Base-by-base conservation (phyloP, 495 filamentous ascomycete species). In the Achaetomiella virescens region DNA sequence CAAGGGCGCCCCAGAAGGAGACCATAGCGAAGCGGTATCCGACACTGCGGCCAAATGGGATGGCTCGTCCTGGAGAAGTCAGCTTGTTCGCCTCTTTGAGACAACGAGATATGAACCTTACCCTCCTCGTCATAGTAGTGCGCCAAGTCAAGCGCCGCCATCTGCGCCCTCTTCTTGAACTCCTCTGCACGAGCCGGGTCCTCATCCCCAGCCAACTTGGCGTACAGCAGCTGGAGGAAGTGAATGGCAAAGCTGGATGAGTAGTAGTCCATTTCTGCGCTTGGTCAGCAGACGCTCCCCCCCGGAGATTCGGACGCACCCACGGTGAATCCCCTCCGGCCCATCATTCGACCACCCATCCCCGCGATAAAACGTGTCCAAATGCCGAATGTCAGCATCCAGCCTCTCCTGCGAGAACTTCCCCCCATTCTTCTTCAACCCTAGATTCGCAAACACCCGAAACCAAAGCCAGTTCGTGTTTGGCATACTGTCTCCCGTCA, bases 1-100 rank as follows among this genome's bases (percentile, higher is more conserved):
- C 88, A 27, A 89, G 66, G 8, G 87, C 84, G 22, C 85, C 85
- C 87, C 87, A 91, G 72, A 91, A 91, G 9, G 81, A 85, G 9
- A 83, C 83, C 85, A 90, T 90, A 27, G 87, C 88, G 66, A 89
- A 90, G 31, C 87, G 78, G 69, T 91, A 91, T 20, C 85, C 87
- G 42, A 90, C 80, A 21, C 82, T 86, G 14, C 88, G 78, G 21
- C 88, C 88, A 59, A 90, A 91, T 18, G 88, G 86, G 36, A 89
- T 86, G 6, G 84, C 75, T 2, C 81, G 74, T n/a, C 79, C 78
- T 70, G 31, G 12, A 46, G 18, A 43, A 2, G 45, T 59, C 27
- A 59, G 52, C 12, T 20, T 46, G 5, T 15, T 38, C 15, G 1
- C 7, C 42, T 17, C 11, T 2, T 1, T 5, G 25, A 60, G 47